Conservation (phyloP, 2,329 filamentous ascomycete genomes). For the Penicillium sp. region DNA sequence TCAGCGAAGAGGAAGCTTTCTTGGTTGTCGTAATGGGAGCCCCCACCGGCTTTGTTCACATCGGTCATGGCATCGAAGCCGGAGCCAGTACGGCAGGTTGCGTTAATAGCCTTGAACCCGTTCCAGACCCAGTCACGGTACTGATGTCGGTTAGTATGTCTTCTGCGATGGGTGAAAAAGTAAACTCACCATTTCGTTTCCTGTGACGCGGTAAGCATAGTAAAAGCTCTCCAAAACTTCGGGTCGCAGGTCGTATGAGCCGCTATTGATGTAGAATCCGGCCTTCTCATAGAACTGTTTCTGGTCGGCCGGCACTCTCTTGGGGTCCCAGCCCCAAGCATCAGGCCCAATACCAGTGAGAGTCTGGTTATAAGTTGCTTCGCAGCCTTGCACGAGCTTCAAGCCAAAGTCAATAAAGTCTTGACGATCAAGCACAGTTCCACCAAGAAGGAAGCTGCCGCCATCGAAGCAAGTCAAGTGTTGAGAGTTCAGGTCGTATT, state of each 20-base stretch:
- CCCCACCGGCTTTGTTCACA: conserved; percentile 66
- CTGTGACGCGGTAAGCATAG: conserved; percentile 81
- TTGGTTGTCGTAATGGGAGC: conserved; percentile 67
- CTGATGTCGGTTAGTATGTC: conserved; percentile 23
- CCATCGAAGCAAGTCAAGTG: conserved; percentile 78
- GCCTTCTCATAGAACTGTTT: conserved; percentile 62
- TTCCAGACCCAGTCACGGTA: conserved; percentile 87
- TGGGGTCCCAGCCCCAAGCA: conserved; percentile 63
- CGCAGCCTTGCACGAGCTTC: conserved; percentile 69
- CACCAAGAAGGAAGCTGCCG: conserved; percentile 82
- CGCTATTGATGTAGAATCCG: conserved; percentile 70
- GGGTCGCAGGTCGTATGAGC: conserved; percentile 69
- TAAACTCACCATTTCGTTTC: conserved; percentile 56
- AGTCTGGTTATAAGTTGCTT: conserved; percentile 69
- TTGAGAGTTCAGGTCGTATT: conserved; percentile 40
- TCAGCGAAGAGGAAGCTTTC: conserved; percentile 90
- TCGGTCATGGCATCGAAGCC: conserved; percentile 68
- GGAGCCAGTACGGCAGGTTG: conserved; percentile 61
- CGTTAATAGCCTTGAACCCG: conserved; percentile 69
- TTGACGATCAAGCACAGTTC: conserved; percentile 64
- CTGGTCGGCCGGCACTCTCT: conserved; percentile 49
- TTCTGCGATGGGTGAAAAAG: neutral
- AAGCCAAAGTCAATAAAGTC: conserved; percentile 76
- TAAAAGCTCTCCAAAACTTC: conserved; percentile 85
- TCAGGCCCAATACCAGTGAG: conserved; percentile 77